phyloP scores from a whole-genome alignment of 805 yeast genomes.

The Wickerhamiella vanderwaltii region DNA sequence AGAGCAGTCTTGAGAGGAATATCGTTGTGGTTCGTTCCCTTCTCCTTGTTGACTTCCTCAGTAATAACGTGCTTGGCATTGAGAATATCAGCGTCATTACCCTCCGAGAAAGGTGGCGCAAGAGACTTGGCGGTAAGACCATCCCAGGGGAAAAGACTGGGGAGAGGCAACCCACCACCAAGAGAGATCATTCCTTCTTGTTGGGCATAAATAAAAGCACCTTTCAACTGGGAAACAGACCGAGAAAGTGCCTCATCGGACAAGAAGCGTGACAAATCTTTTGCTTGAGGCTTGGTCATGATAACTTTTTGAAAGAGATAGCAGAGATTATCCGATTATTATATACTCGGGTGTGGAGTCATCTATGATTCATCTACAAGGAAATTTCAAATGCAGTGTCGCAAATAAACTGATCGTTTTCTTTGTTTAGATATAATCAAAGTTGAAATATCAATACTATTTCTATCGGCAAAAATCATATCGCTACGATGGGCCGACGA shows the following conservation, averaged over 20 bases:
- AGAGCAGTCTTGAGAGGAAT: conserved; percentile 73
- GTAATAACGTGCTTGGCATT: conserved; percentile 22
- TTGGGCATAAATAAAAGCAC: conserved; percentile 64
- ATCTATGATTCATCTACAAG: too few species aligned
- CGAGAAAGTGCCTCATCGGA: conserved; percentile 72
- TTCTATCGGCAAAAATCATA: too few species aligned
- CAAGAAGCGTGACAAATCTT: conserved; percentile 61
- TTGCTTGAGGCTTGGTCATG: conserved; percentile 33
- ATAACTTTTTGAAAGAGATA: background rate
- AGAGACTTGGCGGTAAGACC: conserved; percentile 48
- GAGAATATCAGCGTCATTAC: conserved; percentile 35
- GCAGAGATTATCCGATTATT: too few species aligned
- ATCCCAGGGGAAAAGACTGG: conserved; percentile 89
- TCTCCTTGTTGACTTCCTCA: conserved; percentile 30
- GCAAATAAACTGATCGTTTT: too few species aligned
- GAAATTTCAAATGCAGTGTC: too few species aligned
- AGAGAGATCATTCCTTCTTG: conserved; percentile 72
- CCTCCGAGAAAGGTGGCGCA: conserved; percentile 66
- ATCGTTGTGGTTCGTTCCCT: conserved; percentile 27
- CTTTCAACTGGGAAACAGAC: conserved; percentile 66
- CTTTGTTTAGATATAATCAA: too few species aligned
- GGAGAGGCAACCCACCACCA: conserved; percentile 91
- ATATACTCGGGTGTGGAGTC: too few species aligned
- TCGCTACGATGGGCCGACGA: too few species aligned
- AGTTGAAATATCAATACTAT: too few species aligned